phyloP scores from a whole-genome alignment of 2,329 filamentous ascomycete genomes.

The Davidsoniella neocaledoniae region DNA sequence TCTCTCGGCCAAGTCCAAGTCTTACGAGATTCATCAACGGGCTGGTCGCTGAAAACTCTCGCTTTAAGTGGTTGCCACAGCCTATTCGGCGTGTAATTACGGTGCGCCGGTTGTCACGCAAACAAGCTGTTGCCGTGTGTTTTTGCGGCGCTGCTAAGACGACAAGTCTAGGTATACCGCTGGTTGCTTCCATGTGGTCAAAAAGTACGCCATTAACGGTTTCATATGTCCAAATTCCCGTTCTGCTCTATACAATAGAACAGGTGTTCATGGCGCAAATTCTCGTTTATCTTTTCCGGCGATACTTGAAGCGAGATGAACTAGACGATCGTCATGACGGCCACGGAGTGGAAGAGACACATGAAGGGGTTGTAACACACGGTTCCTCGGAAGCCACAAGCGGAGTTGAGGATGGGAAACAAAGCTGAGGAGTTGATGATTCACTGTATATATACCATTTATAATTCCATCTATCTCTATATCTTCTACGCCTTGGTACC shows the following conservation, averaged over 20 bases:
- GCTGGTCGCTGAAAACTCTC: slow-evolving; percentile 19
- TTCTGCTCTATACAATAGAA: slow-evolving; percentile 45
- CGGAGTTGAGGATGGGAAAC: not conserved
- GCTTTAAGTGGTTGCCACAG: slow-evolving; percentile 17
- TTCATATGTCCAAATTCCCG: slow-evolving; percentile 44
- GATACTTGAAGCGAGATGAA: slow-evolving; percentile 22
- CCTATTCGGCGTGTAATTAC: slow-evolving; percentile 24
- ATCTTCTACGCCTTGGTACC: slow-evolving; percentile 1
- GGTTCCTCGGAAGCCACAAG: not conserved
- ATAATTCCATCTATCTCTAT: not conserved
- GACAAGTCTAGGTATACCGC: slow-evolving; percentile 50
- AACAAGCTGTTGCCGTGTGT: slow-evolving; percentile 52
- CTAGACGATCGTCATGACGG: slow-evolving; percentile 2
- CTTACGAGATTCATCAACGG: slow-evolving; percentile 21
- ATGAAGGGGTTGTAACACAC: slow-evolving; percentile 3
- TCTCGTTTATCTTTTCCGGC: slow-evolving; percentile 29
- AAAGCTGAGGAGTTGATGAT: not conserved
- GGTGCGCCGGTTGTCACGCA: slow-evolving; percentile 35
- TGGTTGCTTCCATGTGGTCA: slow-evolving; percentile 51
- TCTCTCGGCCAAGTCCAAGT: slow-evolving; percentile 25
- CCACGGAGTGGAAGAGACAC: slow-evolving; percentile 11
- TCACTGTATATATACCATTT: not conserved
- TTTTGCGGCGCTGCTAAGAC: slow-evolving; percentile 62
- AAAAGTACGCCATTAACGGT: slow-evolving; percentile 35
- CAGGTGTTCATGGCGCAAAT: slow-evolving; percentile 32